Percentiles rank a stretch among this genome's conserved stretches.
phyloP scores from a whole-genome alignment of 306 rosid genomes.

The Astragalus membranaceus region DNA sequence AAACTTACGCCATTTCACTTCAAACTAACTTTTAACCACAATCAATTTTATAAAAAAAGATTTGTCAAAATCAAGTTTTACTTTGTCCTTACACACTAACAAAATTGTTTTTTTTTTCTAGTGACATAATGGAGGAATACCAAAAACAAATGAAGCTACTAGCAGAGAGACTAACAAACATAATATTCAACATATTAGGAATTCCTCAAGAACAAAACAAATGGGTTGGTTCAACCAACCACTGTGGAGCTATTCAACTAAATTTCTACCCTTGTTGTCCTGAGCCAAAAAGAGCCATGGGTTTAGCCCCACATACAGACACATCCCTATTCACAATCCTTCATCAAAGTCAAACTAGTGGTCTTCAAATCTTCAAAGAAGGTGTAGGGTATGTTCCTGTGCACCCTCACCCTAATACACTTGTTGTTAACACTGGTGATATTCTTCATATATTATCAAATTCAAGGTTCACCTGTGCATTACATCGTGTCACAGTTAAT shows the following conservation, averaged over 20 bases:
- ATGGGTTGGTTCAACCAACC: slow-evolving; percentile 31
- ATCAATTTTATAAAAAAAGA: background rate
- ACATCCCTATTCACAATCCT: slow-evolving; percentile 60
- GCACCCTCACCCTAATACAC: slow-evolving; percentile 28
- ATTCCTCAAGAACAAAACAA: slow-evolving; percentile 17
- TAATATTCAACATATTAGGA: slow-evolving; percentile 30
- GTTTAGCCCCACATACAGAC: slow-evolving; percentile 78
- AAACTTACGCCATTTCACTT: background rate
- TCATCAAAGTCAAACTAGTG: slow-evolving; percentile 43
- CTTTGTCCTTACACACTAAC: background rate
- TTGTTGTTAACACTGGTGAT: slow-evolving; percentile 61
- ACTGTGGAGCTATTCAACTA: slow-evolving; percentile 39
- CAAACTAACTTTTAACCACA: background rate
- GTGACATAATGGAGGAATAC: slow-evolving; percentile 47
- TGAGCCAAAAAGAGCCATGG: slow-evolving; percentile 59
- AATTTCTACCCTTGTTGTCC: slow-evolving; percentile 70
- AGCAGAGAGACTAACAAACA: slow-evolving; percentile 34
- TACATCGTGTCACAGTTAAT: slow-evolving; percentile 56
- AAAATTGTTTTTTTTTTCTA: background rate
- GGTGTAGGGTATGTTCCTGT: slow-evolving; percentile 55
- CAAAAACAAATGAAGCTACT: slow-evolving; percentile 48
- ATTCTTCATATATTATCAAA: slow-evolving; percentile 53
- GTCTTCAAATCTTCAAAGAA: slow-evolving; percentile 55
- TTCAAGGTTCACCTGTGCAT: slow-evolving; percentile 30
- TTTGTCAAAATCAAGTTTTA: background rate